These are phyloP conservation scores for Aeschynomene evenia DNA, from an alignment of 306 rosid species.

Conservation along the genomic window DNA sequence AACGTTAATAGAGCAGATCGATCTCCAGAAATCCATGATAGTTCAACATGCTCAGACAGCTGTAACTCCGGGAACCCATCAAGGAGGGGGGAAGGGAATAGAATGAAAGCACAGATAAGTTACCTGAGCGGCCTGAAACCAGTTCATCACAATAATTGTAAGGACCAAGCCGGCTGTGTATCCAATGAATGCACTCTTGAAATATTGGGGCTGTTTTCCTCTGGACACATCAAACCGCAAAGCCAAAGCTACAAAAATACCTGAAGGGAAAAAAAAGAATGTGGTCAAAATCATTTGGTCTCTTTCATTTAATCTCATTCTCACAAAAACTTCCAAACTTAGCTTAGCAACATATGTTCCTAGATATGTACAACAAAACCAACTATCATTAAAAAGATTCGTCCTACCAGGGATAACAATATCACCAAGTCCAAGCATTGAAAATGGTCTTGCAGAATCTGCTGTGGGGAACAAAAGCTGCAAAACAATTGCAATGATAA, in stretches of 20 bases:
- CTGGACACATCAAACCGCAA: constrained; percentile 94
- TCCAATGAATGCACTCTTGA: constrained; percentile 92
- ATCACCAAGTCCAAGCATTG: constrained; percentile 99
- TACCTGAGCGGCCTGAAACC: constrained; percentile 99
- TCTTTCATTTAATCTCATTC: not conserved
- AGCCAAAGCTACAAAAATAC: constrained; percentile 97
- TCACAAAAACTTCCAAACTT: constrained; percentile 12
- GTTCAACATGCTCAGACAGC: constrained; percentile 1
- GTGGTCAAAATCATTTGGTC: not conserved
- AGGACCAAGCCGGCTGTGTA: constrained; percentile 77
- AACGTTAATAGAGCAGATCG: constrained; percentile 11
- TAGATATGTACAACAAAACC: not conserved
- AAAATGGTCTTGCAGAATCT: constrained; percentile 81
- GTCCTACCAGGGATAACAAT: constrained; percentile 94
- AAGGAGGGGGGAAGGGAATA: not conserved
- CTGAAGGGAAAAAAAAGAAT: constrained; percentile 42
- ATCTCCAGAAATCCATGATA: not conserved
- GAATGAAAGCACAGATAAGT: constrained; percentile 34
- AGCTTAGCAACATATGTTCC: not conserved
- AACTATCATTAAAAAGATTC: not conserved
- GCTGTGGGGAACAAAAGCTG: constrained; percentile 97
- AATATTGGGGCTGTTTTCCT: constrained; percentile 78
- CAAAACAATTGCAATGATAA: constrained; percentile 29
- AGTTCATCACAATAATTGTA: constrained; percentile 94
- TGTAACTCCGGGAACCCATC: not conserved